These are phyloP conservation scores for Dactylonectria estremocensis DNA, from an alignment of 2,329 filamentous ascomycete species.

Conservation along the genomic window DNA sequence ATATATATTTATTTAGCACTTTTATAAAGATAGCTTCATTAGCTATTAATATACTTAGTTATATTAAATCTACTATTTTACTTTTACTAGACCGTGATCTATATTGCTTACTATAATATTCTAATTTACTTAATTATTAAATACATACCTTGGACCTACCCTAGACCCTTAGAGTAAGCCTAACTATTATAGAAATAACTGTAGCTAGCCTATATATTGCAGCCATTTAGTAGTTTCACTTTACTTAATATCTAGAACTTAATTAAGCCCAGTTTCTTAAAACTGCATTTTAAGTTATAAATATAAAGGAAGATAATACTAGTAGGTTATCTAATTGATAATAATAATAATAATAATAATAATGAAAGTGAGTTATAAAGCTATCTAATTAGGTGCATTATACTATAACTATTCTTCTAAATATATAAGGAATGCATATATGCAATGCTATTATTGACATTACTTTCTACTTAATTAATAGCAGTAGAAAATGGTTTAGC, in stretches of 20 bases:
- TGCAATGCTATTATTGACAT: background rate
- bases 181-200: no score
- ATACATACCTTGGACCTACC: no score
- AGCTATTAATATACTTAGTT: no score
- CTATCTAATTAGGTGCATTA: no score
- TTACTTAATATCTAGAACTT: conserved; percentile 4
- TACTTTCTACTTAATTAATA: conserved; percentile 1
- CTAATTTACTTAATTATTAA: no score
- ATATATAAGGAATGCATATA: background rate
- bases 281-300: background rate
- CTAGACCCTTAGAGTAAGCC: no score
- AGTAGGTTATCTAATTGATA: background rate
- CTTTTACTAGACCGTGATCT: no score
- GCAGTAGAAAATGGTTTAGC: background rate
- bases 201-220: conserved; percentile 2
- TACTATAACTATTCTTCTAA: background rate
- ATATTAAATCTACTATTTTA: no score
- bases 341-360: conserved; percentile 3
- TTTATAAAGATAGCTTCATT: no score
- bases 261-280: background rate
- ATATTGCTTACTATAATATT: no score
- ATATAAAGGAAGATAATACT: background rate
- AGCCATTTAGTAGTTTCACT: conserved; percentile 24
- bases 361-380: background rate
- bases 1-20: no score